phyloP scores from a whole-genome alignment of 768 basidiomycete genomes.

The Termitomyces eurrhizus region DNA sequence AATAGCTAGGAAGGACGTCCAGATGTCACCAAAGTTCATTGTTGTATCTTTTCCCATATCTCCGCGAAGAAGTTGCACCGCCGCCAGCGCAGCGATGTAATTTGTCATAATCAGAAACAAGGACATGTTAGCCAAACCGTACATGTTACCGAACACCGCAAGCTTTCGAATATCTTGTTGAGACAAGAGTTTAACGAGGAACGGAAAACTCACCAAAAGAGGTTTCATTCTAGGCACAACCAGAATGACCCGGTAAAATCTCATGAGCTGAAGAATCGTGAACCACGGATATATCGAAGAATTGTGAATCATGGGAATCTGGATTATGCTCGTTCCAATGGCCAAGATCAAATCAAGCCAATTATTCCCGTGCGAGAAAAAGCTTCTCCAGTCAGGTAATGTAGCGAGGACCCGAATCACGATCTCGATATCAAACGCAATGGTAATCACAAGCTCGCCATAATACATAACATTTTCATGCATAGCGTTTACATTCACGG shows the following conservation, averaged over 20 bases:
- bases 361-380: conserved; percentile 65
- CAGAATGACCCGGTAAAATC: conserved; percentile 92
- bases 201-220: conserved; percentile 53
- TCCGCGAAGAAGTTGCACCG: conserved; percentile 82
- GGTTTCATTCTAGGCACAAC: conserved; percentile 89
- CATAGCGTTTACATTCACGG: conserved; percentile 40
- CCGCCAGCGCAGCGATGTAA: conserved; percentile 78
- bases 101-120: conserved; percentile 88
- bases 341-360: conserved; percentile 76
- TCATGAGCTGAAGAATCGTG: conserved; percentile 77
- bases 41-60: conserved; percentile 52
- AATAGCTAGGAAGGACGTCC: conserved; percentile 80
- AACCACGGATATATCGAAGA: conserved; percentile 81
- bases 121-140: conserved; percentile 88
- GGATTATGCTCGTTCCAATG: conserved; percentile 70
- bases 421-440: conserved; percentile 89
- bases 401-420: conserved; percentile 64
- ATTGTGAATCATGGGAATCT: conserved; percentile 71
- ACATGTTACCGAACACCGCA: conserved; percentile 89
- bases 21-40: conserved; percentile 80
- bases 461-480: conserved; percentile 52
- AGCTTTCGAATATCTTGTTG: conserved; percentile 40
- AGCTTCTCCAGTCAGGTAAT: conserved; percentile 80
- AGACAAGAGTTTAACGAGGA: neutral
- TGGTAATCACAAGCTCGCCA: conserved; percentile 72